phyloP scores from a whole-genome alignment of 306 rosid genomes.

The Pyrus pyrifolia region DNA sequence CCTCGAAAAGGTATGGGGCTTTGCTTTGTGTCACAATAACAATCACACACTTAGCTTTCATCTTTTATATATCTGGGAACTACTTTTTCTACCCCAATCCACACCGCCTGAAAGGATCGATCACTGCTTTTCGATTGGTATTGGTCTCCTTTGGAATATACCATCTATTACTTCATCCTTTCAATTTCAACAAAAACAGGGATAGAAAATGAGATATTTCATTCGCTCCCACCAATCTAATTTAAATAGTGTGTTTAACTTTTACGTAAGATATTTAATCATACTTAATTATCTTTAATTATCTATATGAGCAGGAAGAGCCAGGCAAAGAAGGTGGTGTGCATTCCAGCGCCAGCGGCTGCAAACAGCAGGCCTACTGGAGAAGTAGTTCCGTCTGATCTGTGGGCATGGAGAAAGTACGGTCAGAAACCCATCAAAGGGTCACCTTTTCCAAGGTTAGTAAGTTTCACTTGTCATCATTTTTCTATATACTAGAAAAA shows the following conservation, averaged over 20 bases:
- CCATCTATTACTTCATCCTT: background rate
- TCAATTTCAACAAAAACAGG: background rate
- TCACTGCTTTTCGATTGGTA: background rate
- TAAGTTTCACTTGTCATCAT: background rate
- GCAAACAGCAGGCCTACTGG: constrained; percentile 82
- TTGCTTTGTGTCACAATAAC: constrained; percentile 22
- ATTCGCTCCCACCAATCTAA: background rate
- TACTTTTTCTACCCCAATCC: constrained; percentile 17
- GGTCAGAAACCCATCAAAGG: constrained; percentile 99
- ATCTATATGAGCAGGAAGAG: constrained; percentile 46
- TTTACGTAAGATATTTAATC: background rate
- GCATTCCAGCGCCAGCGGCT: constrained; percentile 93
- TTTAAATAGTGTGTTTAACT: background rate
- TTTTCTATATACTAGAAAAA: background rate
- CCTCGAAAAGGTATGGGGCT: constrained; percentile 30
- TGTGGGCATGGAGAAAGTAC: constrained; percentile 99
- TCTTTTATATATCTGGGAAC: constrained; percentile 12
- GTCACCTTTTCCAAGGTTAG: constrained; percentile 90
- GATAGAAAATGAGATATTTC: background rate
- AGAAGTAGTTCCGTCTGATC: constrained; percentile 94
- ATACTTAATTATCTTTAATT: background rate
- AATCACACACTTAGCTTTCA: constrained; percentile 46
- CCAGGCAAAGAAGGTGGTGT: constrained; percentile 80
- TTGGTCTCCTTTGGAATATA: background rate
- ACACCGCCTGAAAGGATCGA: constrained; percentile 25